Base-by-base conservation (phyloP, 768 basidiomycete genomes). In the Xerocomus potaroensis region DNA sequence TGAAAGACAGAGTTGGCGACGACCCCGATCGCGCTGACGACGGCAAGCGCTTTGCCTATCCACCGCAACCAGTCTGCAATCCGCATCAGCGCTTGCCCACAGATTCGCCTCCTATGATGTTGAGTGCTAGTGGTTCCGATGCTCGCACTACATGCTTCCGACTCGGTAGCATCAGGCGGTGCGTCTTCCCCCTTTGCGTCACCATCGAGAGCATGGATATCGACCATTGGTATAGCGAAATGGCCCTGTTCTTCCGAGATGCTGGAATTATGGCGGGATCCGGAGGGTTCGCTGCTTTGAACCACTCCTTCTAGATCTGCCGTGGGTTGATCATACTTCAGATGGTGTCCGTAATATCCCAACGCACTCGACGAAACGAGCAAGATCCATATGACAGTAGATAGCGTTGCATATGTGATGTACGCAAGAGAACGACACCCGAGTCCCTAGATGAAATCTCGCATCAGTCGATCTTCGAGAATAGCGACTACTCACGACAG, bases 361-460 rank as follows among this genome's bases (percentile, higher is more conserved):
- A 36, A 21, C 3, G 35, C 35, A 16, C 63, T 71, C 31, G 69
- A 68, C 2, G 31, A 15, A 10, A 70, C 50, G 10, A 69, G 57
- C 1, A 67, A 11, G 5, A 58, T 19, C 68, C 69, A 70, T 11
- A 64, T 54, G 0, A 47, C 1, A 2, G 64, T 71, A 1, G 69
- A 64, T 5, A 58, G 1, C 6, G 30, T 12, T 2, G 56, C 70
- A 12, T 68, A 70, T 14, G 61, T 34, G 29, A 68, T 19, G 41
- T 69, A 70, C 1, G 59, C 55, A 0, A 54, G 47, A 3, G 67
- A 70, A 44, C 67, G 66, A 37, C 70, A 70, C 8, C 69, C 70
- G 2, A 71, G 24, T 15, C 62, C 61, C 61, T 58, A n/a, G 8
- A 38, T 6, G 19, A 22, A 5, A 9, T 36, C 4, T 22, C 1